Percentiles rank a stretch among this genome's conserved stretches.
These are phyloP conservation scores for Meira miltonrushii DNA, from an alignment of 1,284 basidiomycete genomes.

Conservation along the genomic window DNA sequence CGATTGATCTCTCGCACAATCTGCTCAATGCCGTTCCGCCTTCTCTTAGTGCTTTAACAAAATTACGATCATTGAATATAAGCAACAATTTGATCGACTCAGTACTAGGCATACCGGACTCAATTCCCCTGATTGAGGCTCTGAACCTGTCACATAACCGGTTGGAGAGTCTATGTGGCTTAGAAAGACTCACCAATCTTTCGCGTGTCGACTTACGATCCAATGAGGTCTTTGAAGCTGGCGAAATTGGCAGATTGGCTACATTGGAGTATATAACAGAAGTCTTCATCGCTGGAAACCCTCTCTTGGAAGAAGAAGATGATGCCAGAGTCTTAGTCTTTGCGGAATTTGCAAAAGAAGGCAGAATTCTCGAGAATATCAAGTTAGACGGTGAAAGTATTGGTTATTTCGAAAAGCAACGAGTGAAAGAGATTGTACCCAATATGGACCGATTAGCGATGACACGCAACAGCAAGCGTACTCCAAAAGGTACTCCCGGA, in stretches of 20 bases:
- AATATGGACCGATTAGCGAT: conserved; percentile 7
- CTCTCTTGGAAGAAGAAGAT: conserved; percentile 29
- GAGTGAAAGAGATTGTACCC: conserved; percentile 47
- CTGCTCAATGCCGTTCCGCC: conserved; percentile 59
- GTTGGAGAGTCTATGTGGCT: conserved; percentile 83
- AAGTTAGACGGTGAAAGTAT: conserved; percentile 68
- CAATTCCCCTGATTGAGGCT: conserved; percentile 26
- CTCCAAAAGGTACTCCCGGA: too few relatives aligned
- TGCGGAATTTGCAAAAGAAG: conserved; percentile 74
- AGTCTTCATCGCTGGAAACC: conserved; percentile 43
- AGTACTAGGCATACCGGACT: conserved; percentile 64
- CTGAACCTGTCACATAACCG: conserved; percentile 61
- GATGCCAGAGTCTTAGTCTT: conserved; percentile 73
- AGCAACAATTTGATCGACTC: conserved; percentile 94
- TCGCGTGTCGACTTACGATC: conserved; percentile 78
- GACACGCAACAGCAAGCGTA: neutral
- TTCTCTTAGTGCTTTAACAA: conserved; percentile 68
- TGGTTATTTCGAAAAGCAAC: conserved; percentile 70
- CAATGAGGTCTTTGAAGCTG: conserved; percentile 74
- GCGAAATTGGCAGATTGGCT: conserved; percentile 80
- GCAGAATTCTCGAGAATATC: conserved; percentile 55
- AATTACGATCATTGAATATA: conserved; percentile 79
- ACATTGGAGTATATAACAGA: conserved; percentile 57
- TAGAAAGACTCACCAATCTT: conserved; percentile 77
- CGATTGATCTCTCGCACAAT: conserved; percentile 54